Evolutionary conservation across 148 eudicot species (phyloP).

Genomic region (Cornus florida): DNA sequence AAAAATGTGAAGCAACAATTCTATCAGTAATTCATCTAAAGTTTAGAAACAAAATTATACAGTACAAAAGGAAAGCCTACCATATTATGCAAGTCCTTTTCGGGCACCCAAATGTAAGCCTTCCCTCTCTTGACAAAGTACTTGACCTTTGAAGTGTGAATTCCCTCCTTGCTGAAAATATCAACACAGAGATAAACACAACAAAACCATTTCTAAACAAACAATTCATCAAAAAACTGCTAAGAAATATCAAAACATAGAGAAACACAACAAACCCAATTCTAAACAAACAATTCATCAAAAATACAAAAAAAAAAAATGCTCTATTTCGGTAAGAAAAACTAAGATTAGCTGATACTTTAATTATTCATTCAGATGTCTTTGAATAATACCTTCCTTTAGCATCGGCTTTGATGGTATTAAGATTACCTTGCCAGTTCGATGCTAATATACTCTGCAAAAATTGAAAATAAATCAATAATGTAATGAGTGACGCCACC

Average conservation of each 20-base stretch:
- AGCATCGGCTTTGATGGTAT: slow-evolving; percentile 75
- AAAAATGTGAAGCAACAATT: background rate
- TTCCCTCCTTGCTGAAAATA: slow-evolving; percentile 64
- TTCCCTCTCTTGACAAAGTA: slow-evolving; percentile 73
- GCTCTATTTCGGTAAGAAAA: background rate
- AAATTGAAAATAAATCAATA: background rate
- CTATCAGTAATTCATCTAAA: background rate
- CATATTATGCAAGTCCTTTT: slow-evolving; percentile 72
- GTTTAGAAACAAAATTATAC: too few species aligned
- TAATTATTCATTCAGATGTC: background rate
- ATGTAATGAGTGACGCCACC: background rate
- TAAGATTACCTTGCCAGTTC: slow-evolving; percentile 88
- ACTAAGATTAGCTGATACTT: background rate
- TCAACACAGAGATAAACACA: slow-evolving; percentile 3
- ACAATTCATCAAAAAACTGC: background rate
- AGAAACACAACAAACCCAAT: slow-evolving; percentile 4
- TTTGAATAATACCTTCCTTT: slow-evolving; percentile 55
- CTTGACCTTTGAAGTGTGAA: slow-evolving; percentile 70
- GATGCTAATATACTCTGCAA: slow-evolving; percentile 77
- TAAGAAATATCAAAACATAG: slow-evolving; percentile 1
- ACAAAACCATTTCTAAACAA: background rate
- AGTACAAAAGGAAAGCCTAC: slow-evolving; percentile 26
- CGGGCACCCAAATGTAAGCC: slow-evolving; percentile 84
- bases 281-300: background rate
- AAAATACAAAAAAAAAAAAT: background rate